Conservation (phyloP, 495 filamentous ascomycete genomes). For the Penicillium arizonense region DNA sequence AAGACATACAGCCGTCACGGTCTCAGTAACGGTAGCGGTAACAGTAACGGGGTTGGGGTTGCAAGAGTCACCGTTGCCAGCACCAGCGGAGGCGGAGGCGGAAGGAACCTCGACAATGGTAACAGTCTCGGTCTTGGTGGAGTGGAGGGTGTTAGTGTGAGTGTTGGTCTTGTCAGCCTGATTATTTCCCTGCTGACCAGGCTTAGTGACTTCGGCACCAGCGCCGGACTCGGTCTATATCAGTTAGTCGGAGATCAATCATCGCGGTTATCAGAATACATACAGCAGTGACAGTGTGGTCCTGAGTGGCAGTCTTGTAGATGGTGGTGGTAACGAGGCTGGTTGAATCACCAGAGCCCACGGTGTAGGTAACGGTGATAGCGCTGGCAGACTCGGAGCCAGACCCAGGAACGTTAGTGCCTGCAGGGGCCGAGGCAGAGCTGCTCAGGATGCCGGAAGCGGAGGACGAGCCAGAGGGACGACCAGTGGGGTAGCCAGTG, state of each 20-base stretch:
- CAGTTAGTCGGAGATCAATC: constrained; percentile 9
- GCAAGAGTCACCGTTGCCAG: constrained; percentile 12
- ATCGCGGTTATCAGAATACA: constrained; percentile 9
- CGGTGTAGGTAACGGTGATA: constrained; percentile 60
- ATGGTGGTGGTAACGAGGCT: constrained; percentile 58
- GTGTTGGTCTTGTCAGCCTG: constrained; percentile 9
- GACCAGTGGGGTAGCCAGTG: neutral
- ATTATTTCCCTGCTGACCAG: constrained; percentile 2
- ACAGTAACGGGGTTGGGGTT: constrained; percentile 24
- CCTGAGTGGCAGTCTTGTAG: constrained; percentile 42
- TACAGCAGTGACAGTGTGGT: constrained; percentile 40
- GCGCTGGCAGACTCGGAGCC: constrained; percentile 29
- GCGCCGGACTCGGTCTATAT: constrained; percentile 10
- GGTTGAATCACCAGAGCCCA: constrained; percentile 51
- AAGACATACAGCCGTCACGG: constrained; percentile 25
- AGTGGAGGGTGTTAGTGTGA: constrained; percentile 22
- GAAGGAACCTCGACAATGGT: constrained; percentile 30
- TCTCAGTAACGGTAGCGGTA: constrained; percentile 26
- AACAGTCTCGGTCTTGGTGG: constrained; percentile 29
- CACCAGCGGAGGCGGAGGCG: constrained; percentile 9
- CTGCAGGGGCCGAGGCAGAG: constrained; percentile 2
- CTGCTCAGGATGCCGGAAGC: neutral
- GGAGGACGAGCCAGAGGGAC: neutral
- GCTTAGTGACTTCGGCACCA: constrained; percentile 2
- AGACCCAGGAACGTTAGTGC: constrained; percentile 4